These are phyloP conservation scores for Chrysoporthe austroafricana DNA, from an alignment of 2,329 filamentous ascomycete genomes.

Conservation along the genomic window DNA sequence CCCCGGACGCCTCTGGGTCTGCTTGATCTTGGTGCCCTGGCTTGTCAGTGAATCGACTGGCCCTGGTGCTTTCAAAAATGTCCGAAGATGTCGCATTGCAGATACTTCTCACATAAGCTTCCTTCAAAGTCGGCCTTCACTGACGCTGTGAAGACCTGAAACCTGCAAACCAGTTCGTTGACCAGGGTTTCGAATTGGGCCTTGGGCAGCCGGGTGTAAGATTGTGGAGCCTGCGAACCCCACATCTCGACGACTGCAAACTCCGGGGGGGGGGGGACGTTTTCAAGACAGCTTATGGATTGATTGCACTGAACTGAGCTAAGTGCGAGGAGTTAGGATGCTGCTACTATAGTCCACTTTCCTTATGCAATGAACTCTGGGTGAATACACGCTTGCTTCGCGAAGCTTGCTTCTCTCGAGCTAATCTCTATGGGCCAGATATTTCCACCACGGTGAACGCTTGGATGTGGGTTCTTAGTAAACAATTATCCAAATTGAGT, in stretches of 20 bases:
- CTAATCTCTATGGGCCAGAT: too few species aligned
- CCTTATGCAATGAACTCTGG: too few species aligned
- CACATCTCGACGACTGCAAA: not conserved
- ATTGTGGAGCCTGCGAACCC: not conserved
- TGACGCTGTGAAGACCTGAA: not conserved
- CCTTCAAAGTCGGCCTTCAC: not conserved
- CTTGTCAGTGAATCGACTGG: not conserved
- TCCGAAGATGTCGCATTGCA: not conserved
- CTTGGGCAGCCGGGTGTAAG: not conserved
- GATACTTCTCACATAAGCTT: constrained; percentile 12
- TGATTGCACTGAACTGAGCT: not conserved
- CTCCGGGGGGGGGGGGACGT: not conserved
- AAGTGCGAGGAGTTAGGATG: too few species aligned
- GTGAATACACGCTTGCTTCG: too few species aligned
- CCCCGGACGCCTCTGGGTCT: not conserved
- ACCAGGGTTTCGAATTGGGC: not conserved
- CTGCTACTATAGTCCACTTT: too few species aligned
- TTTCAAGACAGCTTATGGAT: too few species aligned
- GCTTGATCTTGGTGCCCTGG: not conserved
- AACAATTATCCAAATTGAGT: not conserved
- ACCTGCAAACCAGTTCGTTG: not conserved
- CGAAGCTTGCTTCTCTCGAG: too few species aligned
- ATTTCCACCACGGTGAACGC: too few species aligned
- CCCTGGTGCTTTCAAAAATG: not conserved
- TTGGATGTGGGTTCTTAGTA: not conserved